A percentile compares a stretch with the other conserved stretches of the same genome.
Conservation (phyloP, 2,329 filamentous ascomycete species). For the Aspergillus carbonarius region DNA sequence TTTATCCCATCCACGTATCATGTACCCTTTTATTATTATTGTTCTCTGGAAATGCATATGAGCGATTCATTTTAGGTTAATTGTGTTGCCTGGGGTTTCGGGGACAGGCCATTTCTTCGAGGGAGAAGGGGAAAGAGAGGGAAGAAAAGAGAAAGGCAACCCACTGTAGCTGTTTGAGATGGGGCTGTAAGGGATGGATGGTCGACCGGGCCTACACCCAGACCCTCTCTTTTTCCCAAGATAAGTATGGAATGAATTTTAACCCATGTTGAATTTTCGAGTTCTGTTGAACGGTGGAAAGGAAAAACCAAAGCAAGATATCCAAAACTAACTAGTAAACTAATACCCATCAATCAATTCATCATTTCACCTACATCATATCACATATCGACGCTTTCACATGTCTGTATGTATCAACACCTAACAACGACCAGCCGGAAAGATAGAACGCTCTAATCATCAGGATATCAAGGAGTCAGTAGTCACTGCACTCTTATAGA, state of each 20-base stretch:
- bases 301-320: conserved; percentile 1
- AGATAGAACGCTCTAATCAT: conserved; percentile 6
- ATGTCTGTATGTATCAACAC: not conserved
- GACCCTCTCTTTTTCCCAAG: not conserved
- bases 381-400: conserved; percentile 3
- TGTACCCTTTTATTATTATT: conserved; percentile 10
- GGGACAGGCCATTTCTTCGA: not conserved
- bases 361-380: conserved; percentile 8
- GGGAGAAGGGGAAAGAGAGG: not conserved
- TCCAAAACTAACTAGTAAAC: not conserved
- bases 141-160: too few species aligned
- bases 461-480: conserved; percentile 1
- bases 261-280: not conserved
- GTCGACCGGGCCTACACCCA: not conserved
- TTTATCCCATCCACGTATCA: conserved; percentile 7
- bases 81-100: not conserved
- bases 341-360: not conserved
- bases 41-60: conserved; percentile 22
- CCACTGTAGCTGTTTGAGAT: not conserved
- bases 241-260: not conserved
- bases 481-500: not conserved
- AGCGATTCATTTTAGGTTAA: conserved; percentile 17
- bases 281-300: not conserved
- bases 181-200: not conserved
- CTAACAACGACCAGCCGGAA: not conserved